Base-by-base conservation (phyloP, 2,329 filamentous ascomycete species). In the Pestalotiopsis fici region DNA sequence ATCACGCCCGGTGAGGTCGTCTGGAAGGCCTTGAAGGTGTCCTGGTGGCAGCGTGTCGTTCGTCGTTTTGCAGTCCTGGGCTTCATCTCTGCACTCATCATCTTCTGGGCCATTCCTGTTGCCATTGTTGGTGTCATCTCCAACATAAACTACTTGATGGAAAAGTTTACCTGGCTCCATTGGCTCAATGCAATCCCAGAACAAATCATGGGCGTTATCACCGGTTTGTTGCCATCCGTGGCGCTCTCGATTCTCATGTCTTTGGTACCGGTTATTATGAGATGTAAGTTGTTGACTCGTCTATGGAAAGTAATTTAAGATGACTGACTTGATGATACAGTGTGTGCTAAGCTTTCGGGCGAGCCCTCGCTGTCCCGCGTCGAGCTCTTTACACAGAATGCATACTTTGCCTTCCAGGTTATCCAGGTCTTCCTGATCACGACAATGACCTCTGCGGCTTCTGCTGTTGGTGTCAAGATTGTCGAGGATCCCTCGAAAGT, bases 341-440 rank as follows among this genome's bases (percentile, higher is more conserved):
- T 93, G 61, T 92, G 93, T 77, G 95, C 95, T 70, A 95, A 90
- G 77, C 79, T 93, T 43, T 87, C 93, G 57, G 96, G 96, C 66
- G 93, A 93, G 69, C 93, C 94, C 1, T 96, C 93, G 0, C 79
- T 89, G 6, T 91, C 94, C 1, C 87, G 91, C 12, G 90, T 97
- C 18, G 96, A 99, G 78, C 83, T 98, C 9, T 94, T 94, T 67
- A 94, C 93, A 0, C 94, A 98, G 77, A 96, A 95, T 75, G 92
- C 90, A 72, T 98, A 97, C 84, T 99, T 97, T 75, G 89, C 87
- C 59, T 97, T 97, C 82, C 93, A 96, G 78, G 89, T 98, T 56
- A 86, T 98, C 23, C 95, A 98, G 77, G 93, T 97, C 57, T 98
- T 98, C 82, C 82, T 98, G 67, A 89, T 98, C 61, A 90, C 93